Evolutionary conservation across 495 filamentous ascomycete species (phyloP).

Genomic region (Daldinia concentrica): DNA sequence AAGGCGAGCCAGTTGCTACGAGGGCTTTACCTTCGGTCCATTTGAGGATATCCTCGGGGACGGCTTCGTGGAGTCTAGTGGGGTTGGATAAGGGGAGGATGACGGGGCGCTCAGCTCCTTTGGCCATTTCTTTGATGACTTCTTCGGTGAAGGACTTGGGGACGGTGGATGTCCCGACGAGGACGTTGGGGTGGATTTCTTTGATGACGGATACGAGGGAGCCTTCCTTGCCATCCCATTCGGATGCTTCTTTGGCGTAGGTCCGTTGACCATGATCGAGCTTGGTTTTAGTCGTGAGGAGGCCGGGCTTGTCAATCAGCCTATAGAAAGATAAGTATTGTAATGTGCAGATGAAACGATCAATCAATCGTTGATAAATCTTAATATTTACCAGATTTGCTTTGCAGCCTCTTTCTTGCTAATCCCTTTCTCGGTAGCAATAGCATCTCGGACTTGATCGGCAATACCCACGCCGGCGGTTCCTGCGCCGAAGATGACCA

Average conservation of each 20-base stretch:
- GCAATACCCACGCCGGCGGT: conserved; percentile 91
- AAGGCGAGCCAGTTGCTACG: conserved; percentile 88
- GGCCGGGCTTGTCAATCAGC: conserved; percentile 86
- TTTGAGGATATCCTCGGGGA: conserved; percentile 75
- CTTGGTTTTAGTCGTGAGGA: conserved; percentile 67
- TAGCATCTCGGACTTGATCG: conserved; percentile 82
- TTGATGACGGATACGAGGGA: conserved; percentile 74
- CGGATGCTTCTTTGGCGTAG: conserved; percentile 71
- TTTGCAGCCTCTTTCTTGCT: conserved; percentile 77
- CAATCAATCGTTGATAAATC: too few species aligned
- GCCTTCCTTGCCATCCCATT: conserved; percentile 67
- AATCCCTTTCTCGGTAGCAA: conserved; percentile 72
- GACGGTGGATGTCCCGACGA: conserved; percentile 85
- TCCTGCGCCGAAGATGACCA: conserved; percentile 82
- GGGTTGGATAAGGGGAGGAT: conserved; percentile 90
- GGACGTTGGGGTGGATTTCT: conserved; percentile 78
- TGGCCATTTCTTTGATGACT: conserved; percentile 80
- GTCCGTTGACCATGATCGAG: conserved; percentile 71
- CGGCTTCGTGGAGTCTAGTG: conserved; percentile 83
- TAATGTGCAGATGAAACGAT: too few species aligned
- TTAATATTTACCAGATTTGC: conserved; percentile 87
- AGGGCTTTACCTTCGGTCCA: conserved; percentile 84
- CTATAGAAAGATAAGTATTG: conserved; percentile 50
- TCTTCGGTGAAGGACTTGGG: conserved; percentile 82
- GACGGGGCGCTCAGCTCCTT: conserved; percentile 77